Evolutionary conservation across 78 protist species (phyloP).

Genomic region (Dictyostelium citrinum): DNA sequence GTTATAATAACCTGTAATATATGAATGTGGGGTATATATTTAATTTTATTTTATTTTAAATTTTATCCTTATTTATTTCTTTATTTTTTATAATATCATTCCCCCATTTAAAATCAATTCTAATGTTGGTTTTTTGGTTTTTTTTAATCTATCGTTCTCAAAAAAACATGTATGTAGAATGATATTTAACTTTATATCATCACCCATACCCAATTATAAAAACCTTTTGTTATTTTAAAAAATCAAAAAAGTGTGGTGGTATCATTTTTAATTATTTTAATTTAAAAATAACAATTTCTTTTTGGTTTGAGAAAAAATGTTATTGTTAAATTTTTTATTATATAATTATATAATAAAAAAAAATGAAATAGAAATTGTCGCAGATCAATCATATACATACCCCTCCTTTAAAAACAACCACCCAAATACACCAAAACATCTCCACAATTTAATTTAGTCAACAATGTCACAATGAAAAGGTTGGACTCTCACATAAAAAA

Average conservation of each 20-base stretch:
- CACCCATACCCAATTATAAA: not conserved
- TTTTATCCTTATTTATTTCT: not conserved
- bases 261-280: not conserved
- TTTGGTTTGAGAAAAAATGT: not conserved
- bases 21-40: not conserved
- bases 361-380: not conserved
- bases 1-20: not conserved
- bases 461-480: conserved; percentile 13
- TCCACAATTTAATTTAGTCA: not conserved
- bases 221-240: not conserved
- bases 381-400: not conserved
- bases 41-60: too few relatives aligned
- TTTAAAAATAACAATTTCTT: not conserved
- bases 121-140: not conserved
- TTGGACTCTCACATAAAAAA: not conserved
- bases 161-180: not conserved
- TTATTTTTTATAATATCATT: not conserved
- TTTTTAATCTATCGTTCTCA: not conserved
- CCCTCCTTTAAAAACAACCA: not conserved
- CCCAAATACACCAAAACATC: not conserved
- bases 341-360: not conserved
- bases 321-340: not conserved
- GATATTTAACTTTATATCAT: not conserved
- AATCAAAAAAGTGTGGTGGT: not conserved
- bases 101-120: not conserved